Evolutionary conservation across 2,329 filamentous ascomycete genomes (phyloP), one percentile per base, ranked within the genome.

Genomic region (Mariannaea sp.): DNA sequence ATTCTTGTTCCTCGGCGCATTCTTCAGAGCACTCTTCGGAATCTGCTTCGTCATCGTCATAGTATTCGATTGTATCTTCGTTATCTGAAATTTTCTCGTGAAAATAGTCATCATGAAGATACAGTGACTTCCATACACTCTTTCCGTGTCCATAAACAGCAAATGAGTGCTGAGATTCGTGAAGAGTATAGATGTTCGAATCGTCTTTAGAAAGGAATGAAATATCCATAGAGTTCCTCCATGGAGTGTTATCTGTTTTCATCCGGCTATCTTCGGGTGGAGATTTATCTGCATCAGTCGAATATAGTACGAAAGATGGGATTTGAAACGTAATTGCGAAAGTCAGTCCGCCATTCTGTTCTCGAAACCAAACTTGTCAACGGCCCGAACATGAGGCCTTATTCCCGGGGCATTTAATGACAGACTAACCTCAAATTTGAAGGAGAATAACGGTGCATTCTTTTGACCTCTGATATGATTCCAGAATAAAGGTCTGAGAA

Each of bases 81-180:
- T 51, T 51, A n/a, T 43, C 33, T 12, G 24, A 13, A 14, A 30
- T 7, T n/a, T 8, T 7, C 2, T 39, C 30, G 19, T 51, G 44
- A 10, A 51, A 51, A 8, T 29, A 51, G 4, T 14, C 39, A 24
- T 51, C 48, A 4, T 26, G 9, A 16, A 51, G 22, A 24, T 40
- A 51, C 8, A 10, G 12, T 7, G 22, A 38, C 1, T 16, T 30
- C 48, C 48, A 51, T 2, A 14, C 16, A 3, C 13, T 30, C n/a
- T 38, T 51, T 20, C 16, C 39, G 13, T 29, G 26, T 4, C 48
- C 48, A 13, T 51, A 30, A 2, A 51, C 22, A 16, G 26, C 29
- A 13, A 51, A 44, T 4, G 48, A 51, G 7, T 44, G 30, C n/a
- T 51, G 48, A 13, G 16, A 27, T 24, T 51, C 40, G 33, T 39